These are phyloP conservation scores for Poa annua DNA, from an alignment of 176 grass and related monocot genomes.

Conservation along the genomic window DNA sequence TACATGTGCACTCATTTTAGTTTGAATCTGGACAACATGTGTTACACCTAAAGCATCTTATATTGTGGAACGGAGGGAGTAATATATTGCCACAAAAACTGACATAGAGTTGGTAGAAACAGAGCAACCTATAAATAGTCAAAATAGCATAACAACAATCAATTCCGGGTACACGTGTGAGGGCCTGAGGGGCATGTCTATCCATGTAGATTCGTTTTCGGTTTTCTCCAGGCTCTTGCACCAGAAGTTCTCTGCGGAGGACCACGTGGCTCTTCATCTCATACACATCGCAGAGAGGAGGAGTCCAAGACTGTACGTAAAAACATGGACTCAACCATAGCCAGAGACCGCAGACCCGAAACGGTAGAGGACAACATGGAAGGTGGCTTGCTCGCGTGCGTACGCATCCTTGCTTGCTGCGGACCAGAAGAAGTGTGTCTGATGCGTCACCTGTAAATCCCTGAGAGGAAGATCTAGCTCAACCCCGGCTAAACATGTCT, in stretches of 20 bases:
- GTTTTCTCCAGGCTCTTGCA: background rate
- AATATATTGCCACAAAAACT: background rate
- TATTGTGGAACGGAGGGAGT: no score
- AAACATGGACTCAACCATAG: background rate
- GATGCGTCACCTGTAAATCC: background rate
- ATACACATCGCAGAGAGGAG: background rate
- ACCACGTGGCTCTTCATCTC: background rate
- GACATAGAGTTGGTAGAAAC: background rate
- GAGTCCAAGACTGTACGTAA: background rate
- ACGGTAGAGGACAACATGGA: background rate
- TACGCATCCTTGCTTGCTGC: background rate
- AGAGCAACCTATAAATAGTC: background rate
- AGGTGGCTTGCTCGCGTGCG: background rate
- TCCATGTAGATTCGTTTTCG: background rate
- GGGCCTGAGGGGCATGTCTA: background rate
- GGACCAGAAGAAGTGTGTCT: background rate
- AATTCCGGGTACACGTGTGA: background rate
- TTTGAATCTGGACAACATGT: no score
- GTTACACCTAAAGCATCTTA: no score
- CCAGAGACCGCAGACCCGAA: background rate
- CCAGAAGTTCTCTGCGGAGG: background rate
- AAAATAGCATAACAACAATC: background rate
- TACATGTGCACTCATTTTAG: no score
- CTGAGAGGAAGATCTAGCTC: background rate
- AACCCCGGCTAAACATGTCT: background rate